phyloP scores from a whole-genome alignment of 2,329 filamentous ascomycete species.

The Lachnellula subtilissima region DNA sequence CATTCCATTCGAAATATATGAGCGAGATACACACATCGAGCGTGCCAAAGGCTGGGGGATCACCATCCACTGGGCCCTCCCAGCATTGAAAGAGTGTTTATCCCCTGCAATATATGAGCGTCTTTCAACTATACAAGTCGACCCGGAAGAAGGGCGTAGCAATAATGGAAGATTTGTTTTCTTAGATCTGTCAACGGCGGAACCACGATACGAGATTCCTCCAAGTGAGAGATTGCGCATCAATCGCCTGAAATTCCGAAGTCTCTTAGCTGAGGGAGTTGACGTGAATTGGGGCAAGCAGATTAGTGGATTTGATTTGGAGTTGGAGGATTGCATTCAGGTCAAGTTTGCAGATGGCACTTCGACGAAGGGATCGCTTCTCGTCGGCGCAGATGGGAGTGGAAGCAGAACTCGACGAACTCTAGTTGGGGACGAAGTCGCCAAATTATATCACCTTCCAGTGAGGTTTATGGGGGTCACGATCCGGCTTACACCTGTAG shows the following conservation, averaged over 20 bases:
- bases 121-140: conserved; percentile 49
- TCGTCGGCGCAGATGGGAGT: too few relatives aligned
- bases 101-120: conserved; percentile 41
- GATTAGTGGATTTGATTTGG: too few relatives aligned
- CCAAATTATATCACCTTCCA: too few relatives aligned
- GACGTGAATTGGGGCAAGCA: too few relatives aligned
- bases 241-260: conserved; percentile 41
- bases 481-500: conserved; percentile 38
- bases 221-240: conserved; percentile 45
- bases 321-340: too few relatives aligned
- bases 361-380: too few relatives aligned
- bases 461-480: conserved; percentile 21
- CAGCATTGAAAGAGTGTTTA: conserved; percentile 46
- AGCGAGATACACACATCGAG: conserved; percentile 46
- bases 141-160: conserved; percentile 43
- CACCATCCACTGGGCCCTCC: conserved; percentile 58
- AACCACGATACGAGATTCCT: conserved; percentile 41
- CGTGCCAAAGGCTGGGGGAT: conserved; percentile 57
- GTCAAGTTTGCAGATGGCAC: too few relatives aligned
- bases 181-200: conserved; percentile 49
- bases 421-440: too few relatives aligned
- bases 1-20: conserved; percentile 51
- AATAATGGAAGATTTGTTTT: conserved; percentile 49
- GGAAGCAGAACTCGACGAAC: too few relatives aligned
- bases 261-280: background rate